These are phyloP conservation scores for Talaromyces amestolkiae DNA, from an alignment of 2,329 filamentous ascomycete genomes.

Conservation along the genomic window DNA sequence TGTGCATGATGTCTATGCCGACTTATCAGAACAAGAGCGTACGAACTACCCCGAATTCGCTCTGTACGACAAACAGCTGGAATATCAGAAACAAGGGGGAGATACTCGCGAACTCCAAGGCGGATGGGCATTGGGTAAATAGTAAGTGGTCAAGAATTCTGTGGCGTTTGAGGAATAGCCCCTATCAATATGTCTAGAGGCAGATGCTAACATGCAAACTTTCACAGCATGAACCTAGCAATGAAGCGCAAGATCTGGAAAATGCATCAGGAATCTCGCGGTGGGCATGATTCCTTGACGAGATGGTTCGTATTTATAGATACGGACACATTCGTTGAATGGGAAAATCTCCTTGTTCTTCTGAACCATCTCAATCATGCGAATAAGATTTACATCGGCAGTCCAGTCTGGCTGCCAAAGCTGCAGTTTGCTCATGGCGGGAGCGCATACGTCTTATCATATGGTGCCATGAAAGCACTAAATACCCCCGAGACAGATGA, in stretches of 20 bases:
- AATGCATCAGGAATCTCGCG: conserved; percentile 6
- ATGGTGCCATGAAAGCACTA: conserved; percentile 8
- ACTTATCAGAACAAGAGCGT: conserved; percentile 9
- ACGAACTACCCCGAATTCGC: conserved; percentile 6
- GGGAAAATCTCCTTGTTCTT: conserved; percentile 5
- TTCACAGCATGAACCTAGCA: conserved; percentile 10
- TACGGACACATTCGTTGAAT: conserved; percentile 12
- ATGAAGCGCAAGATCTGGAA: conserved; percentile 12
- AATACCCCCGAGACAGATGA: conserved; percentile 1
- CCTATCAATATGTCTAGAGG: background rate
- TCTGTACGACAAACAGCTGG: conserved; percentile 11
- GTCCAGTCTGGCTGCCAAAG: conserved; percentile 6
- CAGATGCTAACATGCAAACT: background rate
- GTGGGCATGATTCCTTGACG: background rate
- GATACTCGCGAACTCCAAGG: conserved; percentile 5
- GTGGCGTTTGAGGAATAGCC: background rate
- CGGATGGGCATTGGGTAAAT: conserved; percentile 5
- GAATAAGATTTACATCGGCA: conserved; percentile 2
- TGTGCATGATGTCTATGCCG: conserved; percentile 10
- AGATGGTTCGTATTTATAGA: conserved; percentile 9
- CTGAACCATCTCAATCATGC: background rate
- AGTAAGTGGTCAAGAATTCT: conserved; percentile 1
- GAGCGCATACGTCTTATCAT: conserved; percentile 7
- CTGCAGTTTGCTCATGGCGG: conserved; percentile 8
- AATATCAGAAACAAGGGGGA: conserved; percentile 4